A percentile compares a stretch with the other conserved stretches of the same genome.
These are phyloP conservation scores for Mycena latifolia DNA, from an alignment of 768 basidiomycete genomes.

Conservation along the genomic window DNA sequence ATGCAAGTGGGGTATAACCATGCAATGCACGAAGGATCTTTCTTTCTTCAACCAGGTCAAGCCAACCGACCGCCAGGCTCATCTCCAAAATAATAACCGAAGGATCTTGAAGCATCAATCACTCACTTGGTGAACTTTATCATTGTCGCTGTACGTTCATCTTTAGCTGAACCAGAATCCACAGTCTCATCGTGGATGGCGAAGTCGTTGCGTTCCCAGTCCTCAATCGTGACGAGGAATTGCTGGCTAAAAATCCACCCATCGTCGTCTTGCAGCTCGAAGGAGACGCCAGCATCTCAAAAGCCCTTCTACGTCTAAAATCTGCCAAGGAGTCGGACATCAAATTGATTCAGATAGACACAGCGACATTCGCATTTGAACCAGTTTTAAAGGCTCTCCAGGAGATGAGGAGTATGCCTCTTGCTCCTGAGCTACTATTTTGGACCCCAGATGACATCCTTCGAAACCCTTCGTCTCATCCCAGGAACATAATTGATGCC, in stretches of 20 bases:
- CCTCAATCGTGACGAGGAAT: constrained; percentile 64
- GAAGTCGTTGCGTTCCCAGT: constrained; percentile 65
- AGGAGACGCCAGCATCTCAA: constrained; percentile 51
- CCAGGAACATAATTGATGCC: constrained; percentile 11
- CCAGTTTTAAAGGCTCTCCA: constrained; percentile 71
- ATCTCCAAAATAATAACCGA: constrained; percentile 44
- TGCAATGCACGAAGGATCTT: constrained; percentile 52
- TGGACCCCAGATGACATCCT: constrained; percentile 50
- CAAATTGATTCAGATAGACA: constrained; percentile 68
- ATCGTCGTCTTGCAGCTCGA: constrained; percentile 66
- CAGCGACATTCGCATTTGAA: constrained; percentile 71
- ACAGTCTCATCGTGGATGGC: constrained; percentile 59
- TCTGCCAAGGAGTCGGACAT: constrained; percentile 47
- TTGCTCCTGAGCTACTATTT: constrained; percentile 63
- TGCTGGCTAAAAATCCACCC: constrained; percentile 60
- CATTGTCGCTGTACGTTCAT: no score
- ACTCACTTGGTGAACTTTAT: constrained; percentile 42
- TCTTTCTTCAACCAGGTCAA: constrained; percentile 50
- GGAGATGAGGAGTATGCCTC: constrained; percentile 54
- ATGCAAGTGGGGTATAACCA: constrained; percentile 52
- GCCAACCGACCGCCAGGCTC: constrained; percentile 4
- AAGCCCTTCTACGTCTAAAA: constrained; percentile 56
- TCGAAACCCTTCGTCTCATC: not conserved
- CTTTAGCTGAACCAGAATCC: no score
- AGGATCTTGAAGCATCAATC: constrained; percentile 63